These are phyloP conservation scores for Graphilbum fragrans DNA, from an alignment of 2,329 filamentous ascomycete species.

Conservation along the genomic window DNA sequence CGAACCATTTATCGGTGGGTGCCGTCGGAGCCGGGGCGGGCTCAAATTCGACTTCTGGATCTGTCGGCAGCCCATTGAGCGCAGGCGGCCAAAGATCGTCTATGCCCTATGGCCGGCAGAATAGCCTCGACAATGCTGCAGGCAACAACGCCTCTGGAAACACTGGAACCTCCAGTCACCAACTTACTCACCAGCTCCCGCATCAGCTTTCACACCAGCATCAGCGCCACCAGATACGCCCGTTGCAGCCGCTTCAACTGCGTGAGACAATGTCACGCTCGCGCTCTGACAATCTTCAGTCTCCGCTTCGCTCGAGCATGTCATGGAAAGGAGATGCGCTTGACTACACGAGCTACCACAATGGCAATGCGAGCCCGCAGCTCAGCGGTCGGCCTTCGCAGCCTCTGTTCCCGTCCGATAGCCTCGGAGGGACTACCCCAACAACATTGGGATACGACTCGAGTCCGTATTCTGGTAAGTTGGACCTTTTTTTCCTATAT, in stretches of 20 bases:
- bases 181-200: neutral
- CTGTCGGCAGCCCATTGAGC: conserved; percentile 32
- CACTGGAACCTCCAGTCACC: neutral
- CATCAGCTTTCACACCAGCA: too few species aligned
- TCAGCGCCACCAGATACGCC: conserved; percentile 31
- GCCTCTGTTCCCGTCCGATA: conserved; percentile 37
- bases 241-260: conserved; percentile 45
- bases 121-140: conserved; percentile 24
- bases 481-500: conserved; percentile 10
- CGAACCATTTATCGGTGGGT: conserved; percentile 33
- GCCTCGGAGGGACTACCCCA: conserved; percentile 25
- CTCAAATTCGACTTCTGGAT: too few species aligned
- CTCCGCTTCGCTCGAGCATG: conserved; percentile 46
- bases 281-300: conserved; percentile 45
- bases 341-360: conserved; percentile 42
- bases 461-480: conserved; percentile 42
- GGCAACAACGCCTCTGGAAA: neutral
- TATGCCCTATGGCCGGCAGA: conserved; percentile 39
- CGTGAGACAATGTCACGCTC: conserved; percentile 44
- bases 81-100: conserved; percentile 24
- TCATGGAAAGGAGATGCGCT: conserved; percentile 50
- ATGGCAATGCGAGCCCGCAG: conserved; percentile 23
- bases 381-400: conserved; percentile 12
- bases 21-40: too few species aligned
- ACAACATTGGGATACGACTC: conserved; percentile 30